Evolutionary conservation across 768 basidiomycete genomes (phyloP).

Genomic region (Lentinula sp.): DNA sequence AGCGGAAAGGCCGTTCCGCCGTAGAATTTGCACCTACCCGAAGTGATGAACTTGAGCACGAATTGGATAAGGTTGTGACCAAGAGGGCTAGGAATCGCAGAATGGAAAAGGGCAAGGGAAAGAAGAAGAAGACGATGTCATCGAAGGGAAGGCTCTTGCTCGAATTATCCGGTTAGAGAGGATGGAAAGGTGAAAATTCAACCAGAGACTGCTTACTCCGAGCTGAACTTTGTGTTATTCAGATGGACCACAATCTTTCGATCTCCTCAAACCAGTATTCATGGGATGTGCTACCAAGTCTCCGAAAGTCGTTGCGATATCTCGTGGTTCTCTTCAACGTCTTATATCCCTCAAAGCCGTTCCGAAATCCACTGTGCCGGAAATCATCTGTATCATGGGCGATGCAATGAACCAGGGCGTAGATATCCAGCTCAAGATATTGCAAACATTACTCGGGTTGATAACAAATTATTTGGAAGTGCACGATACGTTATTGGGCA

Average conservation of each 20-base stretch:
- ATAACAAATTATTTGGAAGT: constrained; percentile 79
- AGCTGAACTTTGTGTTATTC: not conserved
- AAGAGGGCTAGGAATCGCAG: not conserved
- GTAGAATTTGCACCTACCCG: not conserved
- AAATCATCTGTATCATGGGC: constrained; percentile 79
- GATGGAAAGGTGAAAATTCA: constrained; percentile 21
- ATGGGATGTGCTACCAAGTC: constrained; percentile 94
- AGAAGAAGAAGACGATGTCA: constrained; percentile 8
- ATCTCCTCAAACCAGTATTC: constrained; percentile 81
- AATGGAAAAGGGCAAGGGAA: not conserved
- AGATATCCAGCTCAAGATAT: constrained; percentile 91
- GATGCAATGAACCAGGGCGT: constrained; percentile 92
- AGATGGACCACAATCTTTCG: constrained; percentile 79
- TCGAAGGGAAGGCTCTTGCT: constrained; percentile 3
- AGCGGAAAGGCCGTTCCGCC: not conserved
- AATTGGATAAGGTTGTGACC: not conserved
- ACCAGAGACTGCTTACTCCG: constrained; percentile 19
- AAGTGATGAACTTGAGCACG: not conserved
- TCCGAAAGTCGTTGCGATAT: constrained; percentile 90
- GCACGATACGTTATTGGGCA: constrained; percentile 73
- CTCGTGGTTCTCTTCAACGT: constrained; percentile 85
- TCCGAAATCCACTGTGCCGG: constrained; percentile 68
- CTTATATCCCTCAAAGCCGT: constrained; percentile 85
- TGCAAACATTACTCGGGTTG: constrained; percentile 88
- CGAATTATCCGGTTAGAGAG: constrained; percentile 15